Conservation (phyloP, 768 basidiomycete genomes). For the Leucogyrophana mollusca region DNA sequence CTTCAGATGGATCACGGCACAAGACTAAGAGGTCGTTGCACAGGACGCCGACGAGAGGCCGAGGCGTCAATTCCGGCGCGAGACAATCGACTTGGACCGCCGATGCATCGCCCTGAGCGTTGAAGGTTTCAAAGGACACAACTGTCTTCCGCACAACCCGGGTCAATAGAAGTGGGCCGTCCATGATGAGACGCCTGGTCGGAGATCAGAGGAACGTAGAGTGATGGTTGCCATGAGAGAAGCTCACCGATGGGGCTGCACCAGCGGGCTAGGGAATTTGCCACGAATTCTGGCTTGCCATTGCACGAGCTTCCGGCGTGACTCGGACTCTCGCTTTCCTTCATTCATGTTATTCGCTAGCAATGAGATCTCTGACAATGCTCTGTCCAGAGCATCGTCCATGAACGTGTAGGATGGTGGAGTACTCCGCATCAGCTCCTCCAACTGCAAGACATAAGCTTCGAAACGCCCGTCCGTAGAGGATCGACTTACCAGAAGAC, state of each 20-base stretch:
- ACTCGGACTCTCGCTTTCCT: conserved; percentile 94
- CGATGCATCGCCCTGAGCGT: conserved; percentile 72
- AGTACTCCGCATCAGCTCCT: conserved; percentile 82
- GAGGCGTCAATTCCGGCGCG: conserved; percentile 80
- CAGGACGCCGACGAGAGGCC: conserved; percentile 76
- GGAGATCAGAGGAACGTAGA: conserved; percentile 8
- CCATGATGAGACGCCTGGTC: conserved; percentile 85
- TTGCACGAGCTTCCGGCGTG: conserved; percentile 83
- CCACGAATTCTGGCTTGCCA: conserved; percentile 90
- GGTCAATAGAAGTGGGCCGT: conserved; percentile 80
- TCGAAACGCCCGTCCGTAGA: neutral
- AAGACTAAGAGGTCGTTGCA: conserved; percentile 94
- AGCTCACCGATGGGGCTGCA: conserved; percentile 91
- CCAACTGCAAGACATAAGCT: conserved; percentile 45
- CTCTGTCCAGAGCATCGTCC: conserved; percentile 83
- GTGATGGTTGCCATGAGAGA: neutral
- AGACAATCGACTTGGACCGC: conserved; percentile 90
- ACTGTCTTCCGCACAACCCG: conserved; percentile 88
- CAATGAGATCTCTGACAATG: conserved; percentile 82
- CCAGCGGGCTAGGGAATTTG: conserved; percentile 94
- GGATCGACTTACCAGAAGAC: conserved; percentile 69
- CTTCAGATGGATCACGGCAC: conserved; percentile 82
- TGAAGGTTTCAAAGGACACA: conserved; percentile 77
- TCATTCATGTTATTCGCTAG: conserved; percentile 97
- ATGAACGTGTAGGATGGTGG: conserved; percentile 75